phyloP scores from a whole-genome alignment of 2,329 filamentous ascomycete genomes.

The Truncatella angustata region DNA sequence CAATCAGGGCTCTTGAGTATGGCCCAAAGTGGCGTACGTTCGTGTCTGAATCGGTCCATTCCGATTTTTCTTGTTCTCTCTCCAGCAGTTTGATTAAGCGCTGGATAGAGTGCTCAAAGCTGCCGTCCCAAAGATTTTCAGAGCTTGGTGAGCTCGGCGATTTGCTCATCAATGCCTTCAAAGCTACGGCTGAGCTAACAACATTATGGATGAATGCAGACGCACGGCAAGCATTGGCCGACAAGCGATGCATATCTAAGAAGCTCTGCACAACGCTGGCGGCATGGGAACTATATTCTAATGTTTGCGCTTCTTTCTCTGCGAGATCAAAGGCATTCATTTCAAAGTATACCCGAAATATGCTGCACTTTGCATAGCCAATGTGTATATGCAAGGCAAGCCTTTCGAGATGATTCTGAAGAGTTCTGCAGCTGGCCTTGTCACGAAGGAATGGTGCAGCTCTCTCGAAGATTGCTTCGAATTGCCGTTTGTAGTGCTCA shows the following conservation, averaged over 20 bases:
- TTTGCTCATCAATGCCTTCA: constrained; percentile 1
- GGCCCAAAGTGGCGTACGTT: constrained; percentile 5
- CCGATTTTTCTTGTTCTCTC: constrained; percentile 5
- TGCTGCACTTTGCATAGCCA: background rate
- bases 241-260: constrained; percentile 5
- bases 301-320: background rate
- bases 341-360: constrained; percentile 2
- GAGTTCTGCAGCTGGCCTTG: background rate
- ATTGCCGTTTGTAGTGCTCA: background rate
- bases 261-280: constrained; percentile 4
- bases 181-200: constrained; percentile 4
- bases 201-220: constrained; percentile 5
- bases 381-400: constrained; percentile 1
- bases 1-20: constrained; percentile 1
- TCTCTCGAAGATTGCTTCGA: background rate
- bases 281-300: constrained; percentile 4
- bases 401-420: constrained; percentile 1
- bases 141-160: background rate
- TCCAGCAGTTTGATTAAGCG: background rate
- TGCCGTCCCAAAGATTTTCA: background rate
- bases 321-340: background rate
- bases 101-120: constrained; percentile 3
- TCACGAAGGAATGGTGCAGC: constrained; percentile 1
- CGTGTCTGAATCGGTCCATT: constrained; percentile 5
- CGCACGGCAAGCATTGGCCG: background rate